Evolutionary conservation across 352 stramenopile species (phyloP).

Genomic region (Globisporangium nodosum): DNA sequence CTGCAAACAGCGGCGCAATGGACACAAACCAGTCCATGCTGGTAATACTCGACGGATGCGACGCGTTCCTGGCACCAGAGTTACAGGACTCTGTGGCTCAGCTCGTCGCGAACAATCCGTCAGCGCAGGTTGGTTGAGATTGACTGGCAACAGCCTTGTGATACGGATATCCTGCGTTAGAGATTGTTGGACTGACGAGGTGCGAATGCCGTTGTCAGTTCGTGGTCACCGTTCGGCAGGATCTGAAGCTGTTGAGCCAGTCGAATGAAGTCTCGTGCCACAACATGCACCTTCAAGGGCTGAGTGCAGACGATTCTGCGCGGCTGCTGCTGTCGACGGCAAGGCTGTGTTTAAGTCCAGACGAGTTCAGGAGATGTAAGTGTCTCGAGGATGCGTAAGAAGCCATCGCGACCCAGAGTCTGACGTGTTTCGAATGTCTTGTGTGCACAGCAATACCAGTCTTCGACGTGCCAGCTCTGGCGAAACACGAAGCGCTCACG

Average conservation of each 20-base stretch:
- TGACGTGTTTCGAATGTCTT: not conserved
- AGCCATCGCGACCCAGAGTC: too few relatives aligned
- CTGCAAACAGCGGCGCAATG: constrained; percentile 8
- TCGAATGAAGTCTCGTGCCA: constrained; percentile 14
- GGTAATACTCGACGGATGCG: constrained; percentile 60
- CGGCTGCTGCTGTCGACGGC: constrained; percentile 45
- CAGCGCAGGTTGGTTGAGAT: constrained; percentile 31
- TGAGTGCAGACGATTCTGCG: constrained; percentile 35
- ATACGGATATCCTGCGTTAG: not conserved
- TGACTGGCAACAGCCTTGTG: not conserved
- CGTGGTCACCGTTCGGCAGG: constrained; percentile 27
- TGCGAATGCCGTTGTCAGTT: constrained; percentile 16
- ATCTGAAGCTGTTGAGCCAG: constrained; percentile 18
- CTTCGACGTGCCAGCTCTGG: constrained; percentile 9
- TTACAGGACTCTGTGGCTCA: constrained; percentile 41
- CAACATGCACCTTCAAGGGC: constrained; percentile 25
- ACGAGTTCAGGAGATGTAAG: constrained; percentile 37
- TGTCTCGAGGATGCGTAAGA: not conserved
- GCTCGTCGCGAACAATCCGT: constrained; percentile 28
- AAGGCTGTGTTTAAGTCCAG: constrained; percentile 24
- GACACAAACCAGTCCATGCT: constrained; percentile 19
- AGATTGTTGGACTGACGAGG: not conserved
- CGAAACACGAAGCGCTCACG: constrained; percentile 22
- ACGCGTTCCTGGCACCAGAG: constrained; percentile 26
- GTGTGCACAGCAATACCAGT: constrained; percentile 16